phyloP scores from a whole-genome alignment of 2,329 filamentous ascomycete genomes.

The Beauveria rudraprayagi region DNA sequence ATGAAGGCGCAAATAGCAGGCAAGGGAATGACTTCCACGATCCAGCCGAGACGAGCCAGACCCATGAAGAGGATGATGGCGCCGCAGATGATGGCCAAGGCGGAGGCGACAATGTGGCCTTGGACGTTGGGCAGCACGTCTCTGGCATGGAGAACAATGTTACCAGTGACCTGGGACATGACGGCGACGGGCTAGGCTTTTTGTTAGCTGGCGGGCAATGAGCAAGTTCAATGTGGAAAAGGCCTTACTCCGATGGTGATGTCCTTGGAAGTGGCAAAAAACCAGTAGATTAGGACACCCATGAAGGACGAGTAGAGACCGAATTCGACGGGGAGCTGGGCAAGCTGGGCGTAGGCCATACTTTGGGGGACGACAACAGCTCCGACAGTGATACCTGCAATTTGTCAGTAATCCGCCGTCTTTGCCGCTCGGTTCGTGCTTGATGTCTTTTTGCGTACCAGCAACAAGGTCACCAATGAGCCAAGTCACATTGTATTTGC shows the following conservation, averaged over 20 bases:
- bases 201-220: slow-evolving; percentile 12
- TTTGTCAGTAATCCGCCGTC: slow-evolving; percentile 2
- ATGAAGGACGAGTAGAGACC: slow-evolving; percentile 75
- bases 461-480: slow-evolving; percentile 38
- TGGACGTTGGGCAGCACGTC: slow-evolving; percentile 30
- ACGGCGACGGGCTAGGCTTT: slow-evolving; percentile 41
- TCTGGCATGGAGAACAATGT: slow-evolving; percentile 34
- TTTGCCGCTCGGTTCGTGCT: neutral
- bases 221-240: neutral
- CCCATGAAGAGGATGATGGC: slow-evolving; percentile 41
- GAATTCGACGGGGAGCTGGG: slow-evolving; percentile 39
- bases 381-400: slow-evolving; percentile 21
- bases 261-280: slow-evolving; percentile 90
- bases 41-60: slow-evolving; percentile 42
- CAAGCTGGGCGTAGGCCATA: slow-evolving; percentile 45
- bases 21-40: slow-evolving; percentile 47
- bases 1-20: slow-evolving; percentile 47
- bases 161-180: slow-evolving; percentile 45
- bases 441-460: slow-evolving; percentile 19
- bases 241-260: slow-evolving; percentile 72
- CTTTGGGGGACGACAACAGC: slow-evolving; percentile 47
- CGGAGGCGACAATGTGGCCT: slow-evolving; percentile 38
- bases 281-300: slow-evolving; percentile 91
- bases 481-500: slow-evolving; percentile 42
- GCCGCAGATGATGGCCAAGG: slow-evolving; percentile 40